Evolutionary conservation across 805 yeast species (phyloP).

Genomic region (Myxozyma udenii): DNA sequence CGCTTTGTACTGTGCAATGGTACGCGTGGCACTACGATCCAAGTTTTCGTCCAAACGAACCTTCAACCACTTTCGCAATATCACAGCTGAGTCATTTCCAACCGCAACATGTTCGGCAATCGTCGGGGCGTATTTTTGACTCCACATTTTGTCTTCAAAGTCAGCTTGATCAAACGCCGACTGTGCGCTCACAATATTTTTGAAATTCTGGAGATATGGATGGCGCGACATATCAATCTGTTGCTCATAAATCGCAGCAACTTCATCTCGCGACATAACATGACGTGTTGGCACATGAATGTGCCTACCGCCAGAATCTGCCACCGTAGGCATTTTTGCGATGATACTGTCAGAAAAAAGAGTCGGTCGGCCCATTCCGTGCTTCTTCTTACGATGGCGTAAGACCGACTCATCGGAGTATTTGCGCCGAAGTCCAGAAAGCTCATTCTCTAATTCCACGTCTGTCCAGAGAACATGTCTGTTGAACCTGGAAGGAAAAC

Average conservation of each 20-base stretch:
- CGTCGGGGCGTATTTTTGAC: slow-evolving; percentile 32
- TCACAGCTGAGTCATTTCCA: slow-evolving; percentile 40
- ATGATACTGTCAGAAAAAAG: neutral
- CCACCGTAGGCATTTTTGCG: neutral
- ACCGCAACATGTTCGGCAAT: slow-evolving; percentile 45
- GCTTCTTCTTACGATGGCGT: neutral
- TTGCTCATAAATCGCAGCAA: slow-evolving; percentile 3
- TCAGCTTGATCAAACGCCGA: slow-evolving; percentile 34
- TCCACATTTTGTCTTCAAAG: slow-evolving; percentile 35
- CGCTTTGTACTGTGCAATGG: neutral
- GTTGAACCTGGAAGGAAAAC: neutral
- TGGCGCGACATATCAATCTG: slow-evolving; percentile 7
- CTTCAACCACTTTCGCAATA: slow-evolving; percentile 61
- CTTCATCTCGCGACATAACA: slow-evolving; percentile 2
- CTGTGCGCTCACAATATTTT: slow-evolving; percentile 1
- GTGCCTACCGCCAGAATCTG: neutral
- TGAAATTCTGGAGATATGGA: slow-evolving; percentile 15
- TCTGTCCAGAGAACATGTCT: no score
- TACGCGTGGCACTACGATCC: slow-evolving; percentile 8
- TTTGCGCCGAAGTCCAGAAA: no score
- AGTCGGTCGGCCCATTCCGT: neutral
- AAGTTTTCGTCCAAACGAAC: slow-evolving; percentile 37
- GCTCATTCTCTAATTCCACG: no score
- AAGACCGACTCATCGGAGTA: neutral
- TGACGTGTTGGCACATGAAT: slow-evolving; percentile 4